These are phyloP conservation scores for Hordeum marinum DNA, from an alignment of 176 grass and related monocot genomes.

Conservation along the genomic window DNA sequence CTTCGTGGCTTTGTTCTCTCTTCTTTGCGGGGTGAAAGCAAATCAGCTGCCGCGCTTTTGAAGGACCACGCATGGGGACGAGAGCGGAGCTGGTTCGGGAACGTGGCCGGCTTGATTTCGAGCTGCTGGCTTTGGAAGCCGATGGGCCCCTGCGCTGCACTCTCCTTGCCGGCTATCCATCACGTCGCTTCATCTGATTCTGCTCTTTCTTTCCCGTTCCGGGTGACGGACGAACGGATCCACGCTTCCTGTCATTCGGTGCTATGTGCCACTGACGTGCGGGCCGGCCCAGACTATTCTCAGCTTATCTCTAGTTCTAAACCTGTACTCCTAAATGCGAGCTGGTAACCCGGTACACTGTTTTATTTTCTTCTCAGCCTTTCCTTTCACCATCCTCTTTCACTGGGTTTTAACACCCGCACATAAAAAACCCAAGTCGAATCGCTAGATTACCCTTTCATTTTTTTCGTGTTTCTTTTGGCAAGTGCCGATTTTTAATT, in stretches of 20 bases:
- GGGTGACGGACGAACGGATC: no score
- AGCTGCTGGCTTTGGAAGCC: conserved; percentile 43
- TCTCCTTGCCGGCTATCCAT: not conserved
- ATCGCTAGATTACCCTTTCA: no score
- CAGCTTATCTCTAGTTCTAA: no score
- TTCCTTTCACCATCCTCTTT: no score
- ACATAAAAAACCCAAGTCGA: no score
- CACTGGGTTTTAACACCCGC: no score
- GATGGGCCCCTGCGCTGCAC: not conserved
- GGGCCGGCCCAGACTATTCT: not conserved
- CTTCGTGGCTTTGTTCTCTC: conserved; percentile 29
- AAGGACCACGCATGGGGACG: conserved; percentile 59
- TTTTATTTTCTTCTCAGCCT: no score
- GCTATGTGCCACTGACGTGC: not conserved
- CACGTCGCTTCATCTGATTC: not conserved
- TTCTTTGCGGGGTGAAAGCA: conserved; percentile 62
- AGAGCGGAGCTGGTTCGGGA: conserved; percentile 30
- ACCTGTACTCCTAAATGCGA: no score
- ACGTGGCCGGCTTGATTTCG: conserved; percentile 50
- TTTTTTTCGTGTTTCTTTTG: no score
- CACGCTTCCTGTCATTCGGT: no score
- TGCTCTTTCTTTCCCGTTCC: not conserved
- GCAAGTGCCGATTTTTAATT: no score
- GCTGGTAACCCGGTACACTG: no score
- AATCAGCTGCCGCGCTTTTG: conserved; percentile 74